Base-by-base conservation (phyloP, 768 basidiomycete species). In the Astraeus odoratus region DNA sequence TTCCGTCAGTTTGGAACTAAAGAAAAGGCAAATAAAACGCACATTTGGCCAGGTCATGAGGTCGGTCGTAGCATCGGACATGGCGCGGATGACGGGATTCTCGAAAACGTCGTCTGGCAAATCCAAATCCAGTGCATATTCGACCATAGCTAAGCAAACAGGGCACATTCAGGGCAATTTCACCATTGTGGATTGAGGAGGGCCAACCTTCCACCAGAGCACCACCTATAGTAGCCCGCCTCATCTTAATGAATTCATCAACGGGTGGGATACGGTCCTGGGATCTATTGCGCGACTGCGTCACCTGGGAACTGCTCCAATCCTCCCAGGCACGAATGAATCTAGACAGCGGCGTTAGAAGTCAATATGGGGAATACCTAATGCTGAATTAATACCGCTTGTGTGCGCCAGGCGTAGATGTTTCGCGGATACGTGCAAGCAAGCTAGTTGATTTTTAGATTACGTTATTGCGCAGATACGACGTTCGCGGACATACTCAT, bases 21-120 rank as follows among this genome's bases (percentile, higher is more conserved):
- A n/a, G 42, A 36, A 33, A 46, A 48, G 30, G 6, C 39, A 15
- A 18, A 8, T 39, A 7, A 12, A 5, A 66, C 66, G 6, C 19
- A 67, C 66, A 33, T 68, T 68, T n/a, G 67, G 67, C 67, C 67
- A 68, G 1, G 67, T 69, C 67, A 68, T 69, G 15, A 68, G 61
- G 43, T 68, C 67, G 13, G 49, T 67, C 0, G 64, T 67, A n/a
- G 66, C 67, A n/a, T 67, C 59, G 30, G 67, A 68, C 66, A 68
- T 66, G 16, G 55, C 63, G 46, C 52, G 50, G 5, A 68, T 56
- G 16, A 65, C 56, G 2, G 67, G 60, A 39, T 52, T 57, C 27
- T 64, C 59, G 46, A 68, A 68, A 4, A 68, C 65, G 20, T 60
- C 50, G 20, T 67, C 63, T 12, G 67, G 67, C 29, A 69, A 57